Percentiles rank a stretch among this genome's conserved stretches.
Conservation (phyloP, 352 stramenopile species). For the Phytopythium litorale region DNA sequence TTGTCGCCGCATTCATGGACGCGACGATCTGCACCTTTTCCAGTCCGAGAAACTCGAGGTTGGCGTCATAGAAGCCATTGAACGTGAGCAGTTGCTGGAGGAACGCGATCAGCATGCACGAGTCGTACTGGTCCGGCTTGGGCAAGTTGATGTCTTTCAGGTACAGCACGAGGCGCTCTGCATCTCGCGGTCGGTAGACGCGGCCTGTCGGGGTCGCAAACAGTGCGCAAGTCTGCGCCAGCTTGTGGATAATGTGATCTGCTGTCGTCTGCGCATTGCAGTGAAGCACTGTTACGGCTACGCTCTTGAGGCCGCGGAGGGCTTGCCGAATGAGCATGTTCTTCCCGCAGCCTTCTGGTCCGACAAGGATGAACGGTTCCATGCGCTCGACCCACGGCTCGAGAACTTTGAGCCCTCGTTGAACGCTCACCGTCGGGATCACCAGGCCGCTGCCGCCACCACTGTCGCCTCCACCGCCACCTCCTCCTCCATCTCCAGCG, state of each 20-base stretch:
- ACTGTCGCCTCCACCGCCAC: constrained; percentile 1
- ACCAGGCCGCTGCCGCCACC: constrained; percentile 12
- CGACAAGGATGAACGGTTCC: constrained; percentile 95
- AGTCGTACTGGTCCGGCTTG: constrained; percentile 94
- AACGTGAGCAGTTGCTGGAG: constrained; percentile 95
- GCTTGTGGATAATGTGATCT: constrained; percentile 94
- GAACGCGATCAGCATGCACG: constrained; percentile 96
- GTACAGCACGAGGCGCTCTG: constrained; percentile 92
- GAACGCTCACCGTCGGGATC: constrained; percentile 70
- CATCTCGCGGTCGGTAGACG: constrained; percentile 92
- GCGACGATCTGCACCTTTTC: constrained; percentile 94
- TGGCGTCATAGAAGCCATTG: constrained; percentile 94
- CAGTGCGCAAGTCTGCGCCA: constrained; percentile 90
- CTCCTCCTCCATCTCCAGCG: constrained; percentile 1
- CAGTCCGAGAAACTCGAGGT: constrained; percentile 92
- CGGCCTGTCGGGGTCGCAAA: constrained; percentile 89
- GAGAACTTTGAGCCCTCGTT: constrained; percentile 87
- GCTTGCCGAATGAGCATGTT: constrained; percentile 93
- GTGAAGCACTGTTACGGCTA: constrained; percentile 85
- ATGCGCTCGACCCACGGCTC: constrained; percentile 90
- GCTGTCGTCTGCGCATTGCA: constrained; percentile 94
- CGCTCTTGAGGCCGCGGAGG: constrained; percentile 74
- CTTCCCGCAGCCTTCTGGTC: constrained; percentile 93
- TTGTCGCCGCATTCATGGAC: constrained; percentile 93
- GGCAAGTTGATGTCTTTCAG: constrained; percentile 96